Evolutionary conservation across 768 basidiomycete species (phyloP), one percentile per base, ranked within the genome.

Genomic region (Podaxis pistillaris): DNA sequence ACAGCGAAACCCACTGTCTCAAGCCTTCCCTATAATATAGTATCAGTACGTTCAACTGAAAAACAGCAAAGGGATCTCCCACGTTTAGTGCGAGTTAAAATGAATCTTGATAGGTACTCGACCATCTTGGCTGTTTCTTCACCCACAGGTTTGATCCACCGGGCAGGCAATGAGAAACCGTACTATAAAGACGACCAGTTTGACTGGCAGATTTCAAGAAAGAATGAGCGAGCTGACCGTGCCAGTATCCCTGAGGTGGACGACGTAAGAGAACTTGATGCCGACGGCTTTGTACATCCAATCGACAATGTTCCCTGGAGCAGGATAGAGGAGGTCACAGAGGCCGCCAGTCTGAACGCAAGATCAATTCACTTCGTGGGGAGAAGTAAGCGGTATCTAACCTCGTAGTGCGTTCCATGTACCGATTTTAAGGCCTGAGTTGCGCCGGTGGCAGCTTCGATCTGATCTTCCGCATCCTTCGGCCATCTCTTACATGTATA

Each of bases 111-210:
- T 5, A 95, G 75, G 67, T 88, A 91, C 24, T 81, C 74, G 30
- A 94, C 67, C 75, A 93, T 84, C 26, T 76, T 80, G 17, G 79
- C 78, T 3, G 87, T 86, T 74, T 95, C 93, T 73, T 91, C 89
- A 0, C 90, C 92, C 2, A 90, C 87, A 0, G 92, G 89, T 6
- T 88, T 77, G 65, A 95, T 93, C 83, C 84, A 86, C 54, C 76
- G 75, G 0, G 86, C 75, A 0, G 93, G 93, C 2, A 94, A 76
- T 6, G 88, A 74, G 75, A 92, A 94, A 3, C 91, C 91, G 67
- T 90, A 91, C 89, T 90, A 33, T 52, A 24, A 17, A 19, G 33
- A 36, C 40, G 56, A 22, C 24, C 24, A 26, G n/a, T 50, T 50
- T 11, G 26, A 50, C 19, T 44, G 41, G 4, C 13, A 24, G 19